These are phyloP conservation scores for Chlamydomonas sphaeroides DNA, from an alignment of 139 green algal genomes.

Conservation along the genomic window DNA sequence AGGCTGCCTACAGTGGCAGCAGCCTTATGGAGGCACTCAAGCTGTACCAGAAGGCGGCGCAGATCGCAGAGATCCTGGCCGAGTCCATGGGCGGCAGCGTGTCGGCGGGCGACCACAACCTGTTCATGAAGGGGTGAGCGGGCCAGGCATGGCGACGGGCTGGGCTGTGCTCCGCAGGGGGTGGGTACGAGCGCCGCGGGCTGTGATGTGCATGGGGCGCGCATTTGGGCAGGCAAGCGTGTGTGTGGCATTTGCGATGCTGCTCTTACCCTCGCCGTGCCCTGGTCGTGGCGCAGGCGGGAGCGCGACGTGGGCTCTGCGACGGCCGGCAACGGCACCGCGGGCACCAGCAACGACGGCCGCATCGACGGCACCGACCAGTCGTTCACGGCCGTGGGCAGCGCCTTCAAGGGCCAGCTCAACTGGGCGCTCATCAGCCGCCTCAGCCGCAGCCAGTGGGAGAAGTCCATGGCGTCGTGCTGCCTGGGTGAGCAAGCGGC, in stretches of 20 bases:
- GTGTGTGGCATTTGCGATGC: too few species aligned
- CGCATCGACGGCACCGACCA: slow-evolving; percentile 39
- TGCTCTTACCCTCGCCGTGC: too few species aligned
- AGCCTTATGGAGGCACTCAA: slow-evolving; percentile 56
- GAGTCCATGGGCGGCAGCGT: slow-evolving; percentile 44
- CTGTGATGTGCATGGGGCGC: too few species aligned
- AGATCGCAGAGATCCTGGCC: slow-evolving; percentile 52
- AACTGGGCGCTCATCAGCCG: slow-evolving; percentile 57
- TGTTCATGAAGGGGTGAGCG: slow-evolving; percentile 7
- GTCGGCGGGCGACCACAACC: not conserved
- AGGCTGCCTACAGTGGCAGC: slow-evolving; percentile 50
- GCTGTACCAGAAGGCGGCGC: slow-evolving; percentile 57
- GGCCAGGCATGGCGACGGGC: too few species aligned
- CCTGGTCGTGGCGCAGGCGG: slow-evolving; percentile 9
- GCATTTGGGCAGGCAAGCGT: too few species aligned
- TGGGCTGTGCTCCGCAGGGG: too few species aligned
- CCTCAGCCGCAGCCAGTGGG: slow-evolving; percentile 56
- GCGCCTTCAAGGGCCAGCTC: slow-evolving; percentile 39
- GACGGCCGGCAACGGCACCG: not conserved
- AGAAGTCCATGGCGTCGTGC: slow-evolving; percentile 61
- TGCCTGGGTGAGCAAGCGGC: slow-evolving; percentile 55
- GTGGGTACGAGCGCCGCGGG: too few species aligned
- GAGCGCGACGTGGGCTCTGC: not conserved
- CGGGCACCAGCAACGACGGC: slow-evolving; percentile 22
- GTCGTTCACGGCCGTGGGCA: slow-evolving; percentile 48